Base-by-base conservation (phyloP, 2,329 filamentous ascomycete species). In the Ophiostoma populinum region DNA sequence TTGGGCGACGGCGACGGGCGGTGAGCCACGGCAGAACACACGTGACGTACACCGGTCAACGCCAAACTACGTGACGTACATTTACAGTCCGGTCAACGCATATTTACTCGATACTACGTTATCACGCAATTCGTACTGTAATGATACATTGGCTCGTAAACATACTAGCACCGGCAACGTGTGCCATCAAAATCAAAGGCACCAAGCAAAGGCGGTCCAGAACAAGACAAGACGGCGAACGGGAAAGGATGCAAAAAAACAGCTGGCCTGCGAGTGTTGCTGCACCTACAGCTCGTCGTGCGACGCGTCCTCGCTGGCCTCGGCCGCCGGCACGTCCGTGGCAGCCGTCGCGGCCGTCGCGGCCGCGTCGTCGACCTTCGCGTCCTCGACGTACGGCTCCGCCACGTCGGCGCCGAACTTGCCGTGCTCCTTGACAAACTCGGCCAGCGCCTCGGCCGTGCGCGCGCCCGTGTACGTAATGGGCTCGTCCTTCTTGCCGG, bases 391-490 rank as follows among this genome's bases (percentile, higher is more conserved):
- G 24, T 10, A 15, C 11, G 31, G 21, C 31, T 33, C 30, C 37
- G 64, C 58, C 43, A 77, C 74, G 49, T 77, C 74, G 45, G 81
- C 73, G 59, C 79, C 75, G 69, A 92, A 71, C 61, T 85, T 90
- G 59, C 90, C 90, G 57, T 90, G 92, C 67, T 94, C 85, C 61
- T 82, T 76, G 58, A 98, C 71, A 65, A 98, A 98, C 50, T 77
- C 70, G 51, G 81, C 77, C 41, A 98, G 72, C 55, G 95, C 90
- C 64, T 93, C 82, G 38, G 94, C 63, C 37, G 83, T 90, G 51
- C 90, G 83, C 45, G 77, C 71, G 49, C 90, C 90, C 45, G 67
- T 70, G 72, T 94, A 98, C 49, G 83, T 82, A 43, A 94, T 59
- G 40, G 90, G 81, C 47, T 74, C 65, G 52, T 70, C 67, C 75